Base-by-base conservation (phyloP, 805 yeast genomes). In the Wickerhamiella hasegawae region DNA sequence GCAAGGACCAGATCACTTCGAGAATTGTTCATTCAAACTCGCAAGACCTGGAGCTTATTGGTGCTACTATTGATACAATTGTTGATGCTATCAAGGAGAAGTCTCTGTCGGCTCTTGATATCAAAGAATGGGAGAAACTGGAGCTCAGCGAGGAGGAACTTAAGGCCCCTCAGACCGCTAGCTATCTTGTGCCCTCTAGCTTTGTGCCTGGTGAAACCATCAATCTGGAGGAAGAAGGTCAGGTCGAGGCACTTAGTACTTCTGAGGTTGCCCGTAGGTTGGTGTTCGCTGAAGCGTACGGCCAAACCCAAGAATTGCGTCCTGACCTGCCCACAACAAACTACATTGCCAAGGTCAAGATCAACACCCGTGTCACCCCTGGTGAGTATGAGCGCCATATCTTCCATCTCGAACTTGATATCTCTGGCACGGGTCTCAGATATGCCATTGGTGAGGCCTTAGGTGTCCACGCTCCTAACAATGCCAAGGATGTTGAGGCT, bases 401-500 rank as follows among this genome's bases (percentile, higher is more conserved):
- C 49, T 87, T 87, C 82, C 94, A 87, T 54, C 78, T 87, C 47
- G 97, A 87, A 61, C 83, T 87, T 46, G 97, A 87, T 54, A 71
- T 76, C 52, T 59, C 84, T 31, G 93, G 92, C 35, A 84, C 96
- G 25, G 95, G 93, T 18, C 65, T 87, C 53, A 81, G 73, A 33
- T 87, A 87, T 55, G 90, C 76, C 44, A 83, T 87, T 52, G 97
- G 97, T 55, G 97, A 87, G 65, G 95, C 97, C 16, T 70, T 87
- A 41, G 97, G 97, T 51, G 71, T 87, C 40, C 96, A 87, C 51
- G 95, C 94, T 33, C 75, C 87, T 52, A 87, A 87, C 62, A 68
- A 73, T 47, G 54, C 65, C 28, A 67, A 60, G 14, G 68, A 63
- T 26, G 94, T 85, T 35, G 69, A 64, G 31, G 66, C 67, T 44